These are phyloP conservation scores for Cyclocybe cylindracea DNA, from an alignment of 768 basidiomycete species.

Conservation along the genomic window DNA sequence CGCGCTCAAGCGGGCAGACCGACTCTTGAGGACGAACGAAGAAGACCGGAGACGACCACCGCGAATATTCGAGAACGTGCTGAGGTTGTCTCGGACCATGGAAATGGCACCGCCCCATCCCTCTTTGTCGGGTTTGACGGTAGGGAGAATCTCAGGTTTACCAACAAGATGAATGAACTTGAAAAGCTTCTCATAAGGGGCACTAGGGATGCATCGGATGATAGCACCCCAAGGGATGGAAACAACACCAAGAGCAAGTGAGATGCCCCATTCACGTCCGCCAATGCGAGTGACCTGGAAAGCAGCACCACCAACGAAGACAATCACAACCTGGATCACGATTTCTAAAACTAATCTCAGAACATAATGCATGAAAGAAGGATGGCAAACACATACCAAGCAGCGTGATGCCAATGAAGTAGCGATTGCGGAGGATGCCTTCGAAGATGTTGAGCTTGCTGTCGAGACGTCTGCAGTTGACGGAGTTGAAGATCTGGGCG, in stretches of 20 bases:
- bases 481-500: slow-evolving; percentile 93
- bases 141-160: slow-evolving; percentile 67
- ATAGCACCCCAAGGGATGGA: slow-evolving; percentile 87
- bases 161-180: slow-evolving; percentile 56
- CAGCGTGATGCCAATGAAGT: slow-evolving; percentile 81
- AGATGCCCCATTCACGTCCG: slow-evolving; percentile 92
- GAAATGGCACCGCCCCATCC: slow-evolving; percentile 81
- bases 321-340: slow-evolving; percentile 82
- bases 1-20: slow-evolving; percentile 56
- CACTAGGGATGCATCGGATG: slow-evolving; percentile 80
- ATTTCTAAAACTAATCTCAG: slow-evolving; percentile 57
- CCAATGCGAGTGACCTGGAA: slow-evolving; percentile 83
- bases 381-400: slow-evolving; percentile 59
- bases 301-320: slow-evolving; percentile 88
- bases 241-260: slow-evolving; percentile 81
- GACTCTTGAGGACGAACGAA: slow-evolving; percentile 81
- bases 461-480: slow-evolving; percentile 90
- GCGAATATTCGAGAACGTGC: slow-evolving; percentile 78
- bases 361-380: slow-evolving; percentile 1
- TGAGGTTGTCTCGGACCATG: slow-evolving; percentile 83
- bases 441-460: slow-evolving; percentile 86
- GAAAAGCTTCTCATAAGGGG: slow-evolving; percentile 66
- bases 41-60: slow-evolving; percentile 89
- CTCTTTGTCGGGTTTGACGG: slow-evolving; percentile 55
- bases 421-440: slow-evolving; percentile 76